These are phyloP conservation scores for Nemania abortiva DNA, from an alignment of 2,329 filamentous ascomycete species.

Conservation along the genomic window DNA sequence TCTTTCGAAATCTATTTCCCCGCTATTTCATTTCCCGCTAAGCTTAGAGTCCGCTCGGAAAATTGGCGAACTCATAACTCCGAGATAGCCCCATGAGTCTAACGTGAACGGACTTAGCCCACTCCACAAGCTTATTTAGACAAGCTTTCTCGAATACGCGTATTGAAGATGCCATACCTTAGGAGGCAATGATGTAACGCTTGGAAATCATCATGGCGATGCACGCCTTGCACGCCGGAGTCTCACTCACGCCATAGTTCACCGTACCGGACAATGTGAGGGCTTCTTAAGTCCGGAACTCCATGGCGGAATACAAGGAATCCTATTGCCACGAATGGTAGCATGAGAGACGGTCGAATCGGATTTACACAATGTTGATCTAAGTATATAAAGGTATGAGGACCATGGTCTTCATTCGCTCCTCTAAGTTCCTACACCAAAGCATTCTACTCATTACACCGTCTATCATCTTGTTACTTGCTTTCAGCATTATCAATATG, in stretches of 20 bases:
- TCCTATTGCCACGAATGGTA: not conserved
- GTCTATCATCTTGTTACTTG: not conserved
- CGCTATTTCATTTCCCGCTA: no score
- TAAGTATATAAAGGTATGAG: slow-evolving; percentile 17
- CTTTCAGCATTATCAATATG: slow-evolving; percentile 19
- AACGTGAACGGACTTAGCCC: not conserved
- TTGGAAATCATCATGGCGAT: not conserved
- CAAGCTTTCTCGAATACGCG: slow-evolving; percentile 27
- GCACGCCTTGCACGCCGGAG: not conserved
- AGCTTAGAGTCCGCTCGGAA: not conserved
- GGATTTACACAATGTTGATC: not conserved
- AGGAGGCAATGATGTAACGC: not conserved
- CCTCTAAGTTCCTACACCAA: not conserved
- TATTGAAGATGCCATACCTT: slow-evolving; percentile 12
- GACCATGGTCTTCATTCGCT: not conserved
- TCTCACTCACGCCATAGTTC: not conserved
- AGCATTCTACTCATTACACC: not conserved
- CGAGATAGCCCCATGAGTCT: slow-evolving; percentile 1
- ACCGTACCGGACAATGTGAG: not conserved
- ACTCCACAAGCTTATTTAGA: slow-evolving; percentile 5
- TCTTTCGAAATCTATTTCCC: no score
- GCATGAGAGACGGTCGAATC: not conserved
- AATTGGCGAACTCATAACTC: slow-evolving; percentile 16
- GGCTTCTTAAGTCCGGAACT: slow-evolving; percentile 24
- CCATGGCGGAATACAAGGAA: not conserved